Evolutionary conservation across 2,329 filamentous ascomycete genomes (phyloP), one percentile per base, ranked within the genome.

Genomic region (Aspergillus neoniger): DNA sequence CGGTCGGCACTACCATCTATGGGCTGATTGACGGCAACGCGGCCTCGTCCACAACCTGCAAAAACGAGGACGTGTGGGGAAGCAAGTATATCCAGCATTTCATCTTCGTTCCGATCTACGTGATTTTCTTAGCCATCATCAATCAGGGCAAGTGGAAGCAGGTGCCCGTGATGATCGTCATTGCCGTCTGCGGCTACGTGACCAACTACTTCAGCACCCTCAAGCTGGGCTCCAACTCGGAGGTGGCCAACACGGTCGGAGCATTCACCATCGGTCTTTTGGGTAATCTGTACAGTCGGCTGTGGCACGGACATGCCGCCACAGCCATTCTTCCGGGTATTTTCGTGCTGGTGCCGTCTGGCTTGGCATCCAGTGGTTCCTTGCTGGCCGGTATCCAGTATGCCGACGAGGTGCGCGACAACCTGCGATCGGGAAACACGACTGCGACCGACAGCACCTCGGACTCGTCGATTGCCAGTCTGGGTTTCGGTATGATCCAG

Each of bases 251-350:
- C 74, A 91, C 90, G 32, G 82, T 94, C 2, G 90, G 90, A 28
- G 90, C 91, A 0, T 82, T 95, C 55, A 85, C 85, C 0, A 86
- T 95, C 19, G 91, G 91, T 15, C 83, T 92, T 32, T 77, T 92
- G 44, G 90, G 90, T 8, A 95, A 95, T 66, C 72, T 92, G 2
- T 93, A 94, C 77, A 88, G 88, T 9, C 85, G 91, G 4, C 69
- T 81, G 36, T 74, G 88, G 19, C 91, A 92, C 72, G 90, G 89
- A 1, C 84, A 96, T 3, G 92, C 92, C 0, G 91, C 91, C 0
- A 91, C 91, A 0, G 89, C 90, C 3, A 91, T 96, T 82, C 80
- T 96, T 9, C 92, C 92, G 0, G 92, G 89, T 10, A 95, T 96
- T 66, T 96, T 95, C 65, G 83, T 86, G 2, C 84, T 86, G 62